Conservation (phyloP, 805 yeast species). For the Spathaspora gorwiae region DNA sequence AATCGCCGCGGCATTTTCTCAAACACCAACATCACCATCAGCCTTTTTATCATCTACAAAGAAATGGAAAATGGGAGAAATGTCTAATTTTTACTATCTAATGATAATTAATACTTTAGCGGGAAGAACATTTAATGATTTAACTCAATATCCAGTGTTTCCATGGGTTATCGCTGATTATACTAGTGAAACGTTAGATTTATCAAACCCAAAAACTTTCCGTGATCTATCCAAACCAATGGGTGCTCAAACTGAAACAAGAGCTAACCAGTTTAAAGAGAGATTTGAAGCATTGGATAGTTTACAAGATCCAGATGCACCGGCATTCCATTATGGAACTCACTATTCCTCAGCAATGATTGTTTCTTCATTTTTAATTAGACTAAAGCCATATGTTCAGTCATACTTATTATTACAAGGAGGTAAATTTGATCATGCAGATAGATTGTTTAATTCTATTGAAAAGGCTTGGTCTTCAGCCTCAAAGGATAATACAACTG, state of each 20-base stretch:
- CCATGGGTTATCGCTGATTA: constrained; percentile 91
- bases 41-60: constrained; percentile 47
- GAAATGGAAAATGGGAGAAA: constrained; percentile 72
- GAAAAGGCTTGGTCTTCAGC: constrained; percentile 81
- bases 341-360: constrained; percentile 94
- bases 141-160: constrained; percentile 87
- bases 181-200: constrained; percentile 63
- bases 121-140: constrained; percentile 83
- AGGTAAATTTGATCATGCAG: constrained; percentile 86
- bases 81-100: constrained; percentile 79
- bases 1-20: constrained; percentile 36
- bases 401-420: constrained; percentile 78
- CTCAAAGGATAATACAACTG: constrained; percentile 74
- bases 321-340: constrained; percentile 89
- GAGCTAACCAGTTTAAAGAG: constrained; percentile 64
- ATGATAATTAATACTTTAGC: constrained; percentile 80
- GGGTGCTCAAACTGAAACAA: constrained; percentile 73
- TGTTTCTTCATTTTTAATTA: constrained; percentile 72
- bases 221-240: constrained; percentile 82
- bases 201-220: constrained; percentile 55
- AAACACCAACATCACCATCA: constrained; percentile 14
- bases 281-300: constrained; percentile 68
- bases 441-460: constrained; percentile 69
- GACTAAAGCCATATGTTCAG: constrained; percentile 77
- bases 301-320: constrained; percentile 52